Conservation (phyloP, 2,329 filamentous ascomycete species). For the Nemania serpens region DNA sequence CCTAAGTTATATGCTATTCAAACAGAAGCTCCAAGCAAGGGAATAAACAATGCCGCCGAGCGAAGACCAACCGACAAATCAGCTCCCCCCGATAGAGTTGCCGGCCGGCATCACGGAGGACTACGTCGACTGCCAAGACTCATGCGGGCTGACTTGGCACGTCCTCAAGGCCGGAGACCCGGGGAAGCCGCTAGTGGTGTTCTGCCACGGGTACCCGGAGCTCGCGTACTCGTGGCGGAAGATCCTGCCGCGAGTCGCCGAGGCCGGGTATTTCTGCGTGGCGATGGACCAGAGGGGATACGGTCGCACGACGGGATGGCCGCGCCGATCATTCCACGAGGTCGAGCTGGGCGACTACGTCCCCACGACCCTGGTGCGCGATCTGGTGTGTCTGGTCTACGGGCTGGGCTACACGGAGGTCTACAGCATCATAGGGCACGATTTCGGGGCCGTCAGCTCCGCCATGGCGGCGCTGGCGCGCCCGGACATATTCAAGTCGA, state of each 20-base stretch:
- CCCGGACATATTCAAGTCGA: slow-evolving; percentile 66
- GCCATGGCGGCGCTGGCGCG: slow-evolving; percentile 64
- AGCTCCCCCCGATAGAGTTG: slow-evolving; percentile 43
- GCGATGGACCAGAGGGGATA: slow-evolving; percentile 72
- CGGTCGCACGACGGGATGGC: slow-evolving; percentile 67
- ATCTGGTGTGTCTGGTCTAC: slow-evolving; percentile 64
- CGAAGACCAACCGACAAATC: background rate
- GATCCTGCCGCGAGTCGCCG: slow-evolving; percentile 62
- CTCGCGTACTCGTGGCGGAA: slow-evolving; percentile 73
- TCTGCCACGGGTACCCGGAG: slow-evolving; percentile 71
- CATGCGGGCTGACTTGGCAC: slow-evolving; percentile 65
- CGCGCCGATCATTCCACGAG: slow-evolving; percentile 53
- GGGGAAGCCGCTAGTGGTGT: slow-evolving; percentile 59
- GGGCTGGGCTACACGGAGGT: slow-evolving; percentile 64
- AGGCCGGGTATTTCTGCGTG: slow-evolving; percentile 66
- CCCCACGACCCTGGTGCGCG: slow-evolving; percentile 62
- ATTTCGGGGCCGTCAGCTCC: slow-evolving; percentile 64
- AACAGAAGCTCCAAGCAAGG: background rate
- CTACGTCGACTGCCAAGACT: slow-evolving; percentile 54
- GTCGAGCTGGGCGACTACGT: slow-evolving; percentile 62
- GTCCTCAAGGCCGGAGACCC: slow-evolving; percentile 57
- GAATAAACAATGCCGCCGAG: slow-evolving; percentile 9
- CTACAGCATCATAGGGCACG: slow-evolving; percentile 59
- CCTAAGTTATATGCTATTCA: too few species aligned
- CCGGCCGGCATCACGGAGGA: slow-evolving; percentile 59